Conservation (phyloP, 2,329 filamentous ascomycete species). For the Coniochaeta sp. region DNA sequence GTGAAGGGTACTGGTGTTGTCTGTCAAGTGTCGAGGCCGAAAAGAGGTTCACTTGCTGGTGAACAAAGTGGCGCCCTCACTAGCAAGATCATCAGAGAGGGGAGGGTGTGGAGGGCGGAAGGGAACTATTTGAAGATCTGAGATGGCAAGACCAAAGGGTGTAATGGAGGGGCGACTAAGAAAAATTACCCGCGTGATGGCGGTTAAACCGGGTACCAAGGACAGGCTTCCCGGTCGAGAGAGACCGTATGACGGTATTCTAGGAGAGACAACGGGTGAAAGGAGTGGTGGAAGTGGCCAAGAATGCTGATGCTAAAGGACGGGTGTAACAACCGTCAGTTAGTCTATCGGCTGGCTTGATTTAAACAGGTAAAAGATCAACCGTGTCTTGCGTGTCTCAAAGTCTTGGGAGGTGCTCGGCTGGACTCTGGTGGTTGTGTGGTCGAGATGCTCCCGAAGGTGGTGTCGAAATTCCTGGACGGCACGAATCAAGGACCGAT, state of each 20-base stretch:
- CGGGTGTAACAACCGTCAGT: no score
- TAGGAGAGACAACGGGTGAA: background rate
- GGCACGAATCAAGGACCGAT: background rate
- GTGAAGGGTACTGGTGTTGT: background rate
- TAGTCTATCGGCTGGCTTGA: no score
- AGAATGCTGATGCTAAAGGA: no score
- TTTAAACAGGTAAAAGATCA: background rate
- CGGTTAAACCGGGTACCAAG: background rate
- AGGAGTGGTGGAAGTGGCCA: no score
- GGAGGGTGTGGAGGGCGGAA: background rate
- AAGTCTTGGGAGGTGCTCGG: no score
- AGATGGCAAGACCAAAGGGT: background rate
- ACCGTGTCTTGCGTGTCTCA: background rate
- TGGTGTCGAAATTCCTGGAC: background rate
- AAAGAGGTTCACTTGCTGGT: slow-evolving; percentile 8
- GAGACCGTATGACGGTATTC: no score
- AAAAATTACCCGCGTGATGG: background rate
- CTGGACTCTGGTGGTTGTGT: background rate
- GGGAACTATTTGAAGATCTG: background rate
- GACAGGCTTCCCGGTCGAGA: no score
- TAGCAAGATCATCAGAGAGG: slow-evolving; percentile 32
- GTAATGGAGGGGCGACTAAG: background rate
- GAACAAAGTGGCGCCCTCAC: slow-evolving; percentile 24
- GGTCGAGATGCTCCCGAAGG: background rate
- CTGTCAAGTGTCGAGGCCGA: slow-evolving; percentile 18